These are phyloP conservation scores for Zymoseptoria pseudotritici DNA, from an alignment of 2,329 filamentous ascomycete species.

Conservation along the genomic window DNA sequence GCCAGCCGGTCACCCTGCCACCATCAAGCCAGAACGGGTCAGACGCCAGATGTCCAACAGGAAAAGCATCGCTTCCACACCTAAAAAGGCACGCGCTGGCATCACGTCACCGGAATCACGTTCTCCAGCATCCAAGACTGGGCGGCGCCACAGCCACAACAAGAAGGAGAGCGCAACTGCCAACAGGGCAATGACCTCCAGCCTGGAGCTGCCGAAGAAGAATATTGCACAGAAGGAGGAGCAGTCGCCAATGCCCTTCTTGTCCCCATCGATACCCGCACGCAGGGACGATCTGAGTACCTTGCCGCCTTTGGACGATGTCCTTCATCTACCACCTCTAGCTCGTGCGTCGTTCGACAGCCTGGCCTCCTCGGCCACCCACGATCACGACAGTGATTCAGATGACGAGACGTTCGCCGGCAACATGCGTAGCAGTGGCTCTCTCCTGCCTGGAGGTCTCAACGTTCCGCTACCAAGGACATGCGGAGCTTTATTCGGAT, in stretches of 20 bases:
- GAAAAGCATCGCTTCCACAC: not conserved
- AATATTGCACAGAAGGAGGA: conserved; percentile 7
- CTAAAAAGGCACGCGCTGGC: not conserved
- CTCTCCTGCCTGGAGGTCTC: conserved; percentile 53
- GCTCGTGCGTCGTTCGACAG: conserved; percentile 48
- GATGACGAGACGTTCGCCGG: conserved; percentile 60
- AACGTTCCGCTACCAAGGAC: conserved; percentile 57
- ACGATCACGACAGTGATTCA: conserved; percentile 28
- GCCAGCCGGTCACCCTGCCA: not conserved
- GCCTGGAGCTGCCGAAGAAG: conserved; percentile 21
- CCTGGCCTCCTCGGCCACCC: conserved; percentile 32
- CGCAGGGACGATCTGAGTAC: conserved; percentile 27
- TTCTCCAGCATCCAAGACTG: not conserved
- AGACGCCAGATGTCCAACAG: not conserved
- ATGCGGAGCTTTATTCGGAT: conserved; percentile 51
- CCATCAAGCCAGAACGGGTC: not conserved
- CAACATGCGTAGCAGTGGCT: conserved; percentile 39
- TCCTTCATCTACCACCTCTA: conserved; percentile 45
- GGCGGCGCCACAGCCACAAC: not conserved
- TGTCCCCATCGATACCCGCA: conserved; percentile 25
- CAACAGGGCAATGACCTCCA: conserved; percentile 21
- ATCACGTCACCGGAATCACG: not conserved
- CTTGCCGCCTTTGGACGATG: conserved; percentile 44
- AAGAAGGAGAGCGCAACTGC: conserved; percentile 4
- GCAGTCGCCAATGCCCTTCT: conserved; percentile 26